phyloP scores from a whole-genome alignment of 129 eudicot species.

The Centella asiatica region DNA sequence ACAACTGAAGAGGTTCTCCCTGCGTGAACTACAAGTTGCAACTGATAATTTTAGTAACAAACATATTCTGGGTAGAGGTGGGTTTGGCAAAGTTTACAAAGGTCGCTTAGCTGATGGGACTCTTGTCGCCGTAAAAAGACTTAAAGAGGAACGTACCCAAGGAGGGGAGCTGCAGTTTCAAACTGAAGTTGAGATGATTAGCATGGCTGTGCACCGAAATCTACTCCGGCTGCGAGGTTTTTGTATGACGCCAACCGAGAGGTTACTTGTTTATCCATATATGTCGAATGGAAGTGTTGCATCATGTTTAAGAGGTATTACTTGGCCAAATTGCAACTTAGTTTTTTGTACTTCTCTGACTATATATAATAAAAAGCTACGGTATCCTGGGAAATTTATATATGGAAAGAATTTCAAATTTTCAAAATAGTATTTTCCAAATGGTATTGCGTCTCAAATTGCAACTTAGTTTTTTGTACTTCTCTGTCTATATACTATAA shows the following conservation, averaged over 20 bases:
- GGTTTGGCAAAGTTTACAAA: slow-evolving; percentile 61
- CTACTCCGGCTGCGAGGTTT: slow-evolving; percentile 53
- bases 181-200: slow-evolving; percentile 54
- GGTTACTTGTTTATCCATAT: slow-evolving; percentile 55
- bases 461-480: neutral
- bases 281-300: slow-evolving; percentile 68
- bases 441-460: too few species aligned
- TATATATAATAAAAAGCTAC: too few species aligned
- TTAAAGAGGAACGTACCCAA: slow-evolving; percentile 55
- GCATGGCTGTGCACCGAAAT: slow-evolving; percentile 66
- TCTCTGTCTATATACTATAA: too few species aligned
- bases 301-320: slow-evolving; percentile 59
- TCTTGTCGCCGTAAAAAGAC: slow-evolving; percentile 55
- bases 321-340: neutral
- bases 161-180: slow-evolving; percentile 58
- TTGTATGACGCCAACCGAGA: slow-evolving; percentile 61
- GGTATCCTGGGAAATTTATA: neutral
- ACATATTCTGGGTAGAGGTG: slow-evolving; percentile 54
- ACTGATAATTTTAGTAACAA: slow-evolving; percentile 49
- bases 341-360: neutral
- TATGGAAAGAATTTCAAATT: too few species aligned
- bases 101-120: slow-evolving; percentile 55
- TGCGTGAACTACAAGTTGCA: slow-evolving; percentile 61
- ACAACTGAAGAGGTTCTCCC: slow-evolving; percentile 48
- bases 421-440: too few species aligned